Evolutionary conservation across 257 asterid genomes (phyloP).

Genomic region (Nicotiana attenuata): DNA sequence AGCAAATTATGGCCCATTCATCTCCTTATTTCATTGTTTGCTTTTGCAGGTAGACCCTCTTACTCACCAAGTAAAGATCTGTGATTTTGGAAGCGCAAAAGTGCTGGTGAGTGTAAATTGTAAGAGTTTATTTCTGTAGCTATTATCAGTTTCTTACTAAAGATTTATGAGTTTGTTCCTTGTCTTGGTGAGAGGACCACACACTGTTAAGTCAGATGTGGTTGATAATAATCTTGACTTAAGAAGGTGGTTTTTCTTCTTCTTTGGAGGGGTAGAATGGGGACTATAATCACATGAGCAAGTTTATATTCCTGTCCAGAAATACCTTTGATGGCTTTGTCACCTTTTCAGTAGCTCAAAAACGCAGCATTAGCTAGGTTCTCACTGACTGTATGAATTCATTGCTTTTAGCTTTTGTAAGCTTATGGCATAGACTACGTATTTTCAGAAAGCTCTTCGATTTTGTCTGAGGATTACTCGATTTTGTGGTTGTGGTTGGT

Average conservation of each 20-base stretch:
- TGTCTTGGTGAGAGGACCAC: neutral
- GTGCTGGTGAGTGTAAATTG: constrained; percentile 54
- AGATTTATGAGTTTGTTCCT: neutral
- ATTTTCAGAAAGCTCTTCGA: neutral
- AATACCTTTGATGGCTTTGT: neutral
- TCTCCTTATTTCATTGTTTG: constrained; percentile 10
- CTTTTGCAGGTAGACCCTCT: constrained; percentile 66
- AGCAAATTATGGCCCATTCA: neutral
- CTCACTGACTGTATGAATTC: neutral
- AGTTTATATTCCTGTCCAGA: neutral
- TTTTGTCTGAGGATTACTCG: neutral
- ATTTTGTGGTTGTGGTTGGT: neutral
- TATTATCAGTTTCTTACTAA: neutral
- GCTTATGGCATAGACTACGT: neutral
- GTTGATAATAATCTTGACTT: neutral
- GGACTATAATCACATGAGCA: neutral
- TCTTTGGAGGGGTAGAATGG: neutral
- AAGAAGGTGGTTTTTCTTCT: neutral
- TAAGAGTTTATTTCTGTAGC: neutral
- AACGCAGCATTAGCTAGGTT: neutral
- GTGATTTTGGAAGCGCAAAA: constrained; percentile 99
- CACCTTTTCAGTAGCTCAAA: neutral
- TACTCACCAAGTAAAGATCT: constrained; percentile 84
- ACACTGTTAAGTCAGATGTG: neutral
- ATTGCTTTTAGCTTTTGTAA: neutral